These are phyloP conservation scores for Schwanniomyces etchellsii DNA, from an alignment of 1,139 yeast genomes.

Conservation along the genomic window DNA sequence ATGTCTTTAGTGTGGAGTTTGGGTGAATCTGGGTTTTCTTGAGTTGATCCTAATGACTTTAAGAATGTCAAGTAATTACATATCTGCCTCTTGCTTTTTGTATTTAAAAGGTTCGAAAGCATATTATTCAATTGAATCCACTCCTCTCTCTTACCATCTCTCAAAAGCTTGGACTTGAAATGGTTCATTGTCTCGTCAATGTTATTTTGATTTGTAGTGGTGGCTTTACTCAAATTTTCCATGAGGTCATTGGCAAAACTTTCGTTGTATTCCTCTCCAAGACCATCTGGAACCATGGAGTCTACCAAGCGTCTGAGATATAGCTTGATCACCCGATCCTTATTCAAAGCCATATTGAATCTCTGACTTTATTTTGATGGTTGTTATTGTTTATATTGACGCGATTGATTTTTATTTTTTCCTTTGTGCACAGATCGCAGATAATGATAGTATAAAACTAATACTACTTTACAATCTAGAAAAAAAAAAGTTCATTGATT, in stretches of 20 bases:
- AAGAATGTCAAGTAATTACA: slow-evolving; percentile 34
- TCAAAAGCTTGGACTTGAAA: slow-evolving; percentile 23
- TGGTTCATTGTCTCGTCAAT: slow-evolving; percentile 16
- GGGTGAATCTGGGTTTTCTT: not conserved
- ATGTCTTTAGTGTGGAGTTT: not conserved
- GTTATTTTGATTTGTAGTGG: slow-evolving; percentile 6
- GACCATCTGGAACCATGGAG: slow-evolving; percentile 33
- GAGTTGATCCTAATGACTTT: slow-evolving; percentile 10
- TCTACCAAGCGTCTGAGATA: slow-evolving; percentile 34
- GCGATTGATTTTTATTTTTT: not conserved
- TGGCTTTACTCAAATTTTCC: slow-evolving; percentile 9
- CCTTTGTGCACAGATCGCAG: no score
- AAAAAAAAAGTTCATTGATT: not conserved
- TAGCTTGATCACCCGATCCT: slow-evolving; percentile 27
- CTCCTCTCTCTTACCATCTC: slow-evolving; percentile 17
- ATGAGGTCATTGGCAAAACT: slow-evolving; percentile 28
- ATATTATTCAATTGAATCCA: slow-evolving; percentile 30
- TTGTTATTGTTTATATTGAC: not conserved
- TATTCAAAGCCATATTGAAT: slow-evolving; percentile 22
- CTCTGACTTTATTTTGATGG: not conserved
- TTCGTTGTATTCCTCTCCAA: slow-evolving; percentile 34
- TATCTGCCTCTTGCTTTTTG: slow-evolving; percentile 27
- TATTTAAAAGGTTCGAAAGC: slow-evolving; percentile 23
- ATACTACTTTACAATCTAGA: not conserved
- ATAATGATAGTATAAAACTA: not conserved